Conservation (phyloP, 129 eudicot species). For the sunflower (Helianthus annuus) region DNA sequence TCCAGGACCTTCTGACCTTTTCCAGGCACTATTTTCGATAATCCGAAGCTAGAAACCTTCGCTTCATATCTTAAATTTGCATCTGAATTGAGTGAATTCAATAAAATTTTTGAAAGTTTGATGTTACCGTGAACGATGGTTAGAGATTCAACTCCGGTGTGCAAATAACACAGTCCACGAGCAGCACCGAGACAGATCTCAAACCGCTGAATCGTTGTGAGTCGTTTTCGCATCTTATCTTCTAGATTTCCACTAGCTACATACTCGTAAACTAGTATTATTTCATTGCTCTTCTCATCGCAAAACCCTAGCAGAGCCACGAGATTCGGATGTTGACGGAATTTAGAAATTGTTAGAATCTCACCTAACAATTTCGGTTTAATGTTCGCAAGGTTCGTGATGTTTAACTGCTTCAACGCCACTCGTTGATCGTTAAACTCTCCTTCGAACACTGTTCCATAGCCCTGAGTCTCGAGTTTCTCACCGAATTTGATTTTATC, state of each 20-base stretch:
- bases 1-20: conserved; percentile 14
- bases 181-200: conserved; percentile 44
- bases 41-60: conserved; percentile 37
- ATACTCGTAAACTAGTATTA: conserved; percentile 34
- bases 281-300: conserved; percentile 36
- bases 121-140: conserved; percentile 32
- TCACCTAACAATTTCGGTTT: conserved; percentile 29
- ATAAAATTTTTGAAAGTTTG: conserved; percentile 27
- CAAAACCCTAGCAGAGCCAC: conserved; percentile 36
- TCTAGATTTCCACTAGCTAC: conserved; percentile 32
- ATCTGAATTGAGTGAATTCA: conserved; percentile 31
- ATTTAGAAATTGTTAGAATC: conserved; percentile 29
- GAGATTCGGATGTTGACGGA: conserved; percentile 36
- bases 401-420: conserved; percentile 36
- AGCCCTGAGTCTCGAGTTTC: conserved; percentile 26
- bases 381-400: conserved; percentile 32
- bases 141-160: conserved; percentile 18
- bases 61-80: conserved; percentile 25
- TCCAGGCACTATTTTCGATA: conserved; percentile 37
- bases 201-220: conserved; percentile 33
- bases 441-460: conserved; percentile 36
- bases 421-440: conserved; percentile 28
- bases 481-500: conserved; percentile 36
- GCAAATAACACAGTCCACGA: conserved; percentile 35
- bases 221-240: conserved; percentile 34